Evolutionary conservation across 2,329 filamentous ascomycete genomes (phyloP), one percentile per base, ranked within the genome.

Genomic region (Colletotrichum orchidophilum): DNA sequence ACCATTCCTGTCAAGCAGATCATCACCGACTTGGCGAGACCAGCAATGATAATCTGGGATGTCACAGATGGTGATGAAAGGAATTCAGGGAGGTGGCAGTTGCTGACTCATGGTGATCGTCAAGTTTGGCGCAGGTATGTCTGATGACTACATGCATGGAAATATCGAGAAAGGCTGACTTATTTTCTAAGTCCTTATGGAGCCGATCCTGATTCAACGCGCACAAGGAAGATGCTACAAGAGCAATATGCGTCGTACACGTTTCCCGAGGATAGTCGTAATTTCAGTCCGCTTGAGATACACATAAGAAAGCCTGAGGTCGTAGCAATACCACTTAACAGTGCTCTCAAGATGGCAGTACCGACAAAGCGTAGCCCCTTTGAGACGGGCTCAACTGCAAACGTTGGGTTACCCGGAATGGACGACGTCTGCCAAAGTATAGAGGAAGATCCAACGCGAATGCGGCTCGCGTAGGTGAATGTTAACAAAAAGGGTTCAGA

Each of bases 1-100:
- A 71, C 65, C 13, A 31, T 74, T 18, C 75, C 75, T 5, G 74
- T 77, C 26, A 74, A 70, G 49, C 75, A 77, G 42, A 72, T 77
- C 27, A 52, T 74, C 7, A 58, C 73, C 2, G 76, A 77, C 7
- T 31, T 76, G 26, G 39, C 67, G 18, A 67, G 73, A 39, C 74
- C 75, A 18, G 75, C 72, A 3, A 58, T 71, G 27, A 74, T 75
- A 61, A 66, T 76, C 3, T 76, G 74, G 74, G 18, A 72, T n/a
- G n/a, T 3, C 13, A 11, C 18, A 21, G 3, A 8, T 3, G 12
- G 39, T 18, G 7, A 4, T 18, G 42, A 50, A 31, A 15, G 15
- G 27, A 29, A 24, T 3, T 7, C 3, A 5, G 15, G 13, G 26
- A 46, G 12, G 3, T 61, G 59, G 59, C 8, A 24, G 18, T 29